These are phyloP conservation scores for Dittrichia graveolens DNA, from an alignment of 129 eudicot species.

Conservation along the genomic window DNA sequence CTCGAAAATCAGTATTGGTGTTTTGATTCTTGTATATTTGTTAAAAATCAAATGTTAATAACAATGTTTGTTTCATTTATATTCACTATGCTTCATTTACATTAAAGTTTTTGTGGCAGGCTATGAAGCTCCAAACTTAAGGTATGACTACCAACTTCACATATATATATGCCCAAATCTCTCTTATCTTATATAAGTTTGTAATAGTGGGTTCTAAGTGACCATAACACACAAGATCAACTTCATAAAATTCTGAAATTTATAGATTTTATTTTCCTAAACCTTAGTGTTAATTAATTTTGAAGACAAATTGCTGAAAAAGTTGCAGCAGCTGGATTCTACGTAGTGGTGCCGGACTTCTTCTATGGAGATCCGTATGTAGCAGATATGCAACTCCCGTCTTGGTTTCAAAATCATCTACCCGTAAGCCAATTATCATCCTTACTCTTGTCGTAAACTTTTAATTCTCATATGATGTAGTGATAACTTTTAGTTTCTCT, in stretches of 20 bases:
- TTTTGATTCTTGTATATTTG: no score
- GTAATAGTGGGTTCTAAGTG: no score
- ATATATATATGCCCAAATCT: no score
- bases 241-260: no score
- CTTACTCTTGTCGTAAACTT: no score
- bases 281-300: not conserved
- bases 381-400: constrained; percentile 14
- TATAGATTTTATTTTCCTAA: no score
- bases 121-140: constrained; percentile 43
- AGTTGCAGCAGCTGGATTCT: constrained; percentile 63
- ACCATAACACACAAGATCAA: no score
- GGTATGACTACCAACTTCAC: constrained; percentile 22
- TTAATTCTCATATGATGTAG: no score
- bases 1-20: no score
- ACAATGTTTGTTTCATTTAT: not conserved
- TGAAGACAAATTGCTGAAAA: constrained; percentile 69
- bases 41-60: no score
- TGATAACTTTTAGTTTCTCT: not conserved
- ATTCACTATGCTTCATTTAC: not conserved
- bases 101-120: not conserved
- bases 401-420: constrained; percentile 51
- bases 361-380: constrained; percentile 59
- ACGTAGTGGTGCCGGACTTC: constrained; percentile 73
- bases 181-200: no score
- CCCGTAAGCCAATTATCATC: constrained; percentile 51